These are phyloP conservation scores for Wickerhamomyces hampshirensis DNA, from an alignment of 805 yeast genomes.

Conservation along the genomic window DNA sequence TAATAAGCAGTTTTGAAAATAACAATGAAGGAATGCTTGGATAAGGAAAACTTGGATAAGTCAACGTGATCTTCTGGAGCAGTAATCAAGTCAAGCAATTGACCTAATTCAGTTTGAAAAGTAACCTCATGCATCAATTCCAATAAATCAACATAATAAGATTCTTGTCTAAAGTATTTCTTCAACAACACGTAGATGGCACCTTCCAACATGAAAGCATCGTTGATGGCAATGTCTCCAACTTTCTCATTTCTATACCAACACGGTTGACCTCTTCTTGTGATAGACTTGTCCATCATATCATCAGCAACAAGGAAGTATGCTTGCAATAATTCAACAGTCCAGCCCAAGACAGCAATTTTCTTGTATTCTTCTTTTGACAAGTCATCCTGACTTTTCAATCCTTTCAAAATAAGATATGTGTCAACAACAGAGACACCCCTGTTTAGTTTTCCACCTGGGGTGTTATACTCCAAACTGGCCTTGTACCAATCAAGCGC, in stretches of 20 bases:
- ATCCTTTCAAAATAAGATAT: conserved; percentile 70
- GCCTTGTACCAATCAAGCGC: conserved; percentile 82
- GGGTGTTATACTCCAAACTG: conserved; percentile 77
- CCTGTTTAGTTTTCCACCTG: conserved; percentile 95
- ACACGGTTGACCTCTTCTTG: conserved; percentile 98
- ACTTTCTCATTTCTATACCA: conserved; percentile 85
- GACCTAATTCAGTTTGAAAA: conserved; percentile 97
- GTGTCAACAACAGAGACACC: conserved; percentile 95
- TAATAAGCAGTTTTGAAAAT: conserved; percentile 96
- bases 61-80: conserved; percentile 97
- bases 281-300: conserved; percentile 94
- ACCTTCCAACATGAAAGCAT: conserved; percentile 94
- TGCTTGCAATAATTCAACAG: conserved; percentile 90
- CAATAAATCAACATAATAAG: conserved; percentile 81
- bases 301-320: conserved; percentile 97
- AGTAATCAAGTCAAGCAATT: conserved; percentile 88
- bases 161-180: conserved; percentile 77
- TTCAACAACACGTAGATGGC: conserved; percentile 86
- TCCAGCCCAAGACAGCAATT: conserved; percentile 92
- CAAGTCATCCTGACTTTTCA: conserved; percentile 53
- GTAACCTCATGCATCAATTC: conserved; percentile 97
- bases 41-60: conserved; percentile 76
- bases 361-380: conserved; percentile 67
- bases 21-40: conserved; percentile 92
- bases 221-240: conserved; percentile 93